These are phyloP conservation scores for Cladophialophora immunda DNA, from an alignment of 2,329 filamentous ascomycete genomes.

Conservation along the genomic window DNA sequence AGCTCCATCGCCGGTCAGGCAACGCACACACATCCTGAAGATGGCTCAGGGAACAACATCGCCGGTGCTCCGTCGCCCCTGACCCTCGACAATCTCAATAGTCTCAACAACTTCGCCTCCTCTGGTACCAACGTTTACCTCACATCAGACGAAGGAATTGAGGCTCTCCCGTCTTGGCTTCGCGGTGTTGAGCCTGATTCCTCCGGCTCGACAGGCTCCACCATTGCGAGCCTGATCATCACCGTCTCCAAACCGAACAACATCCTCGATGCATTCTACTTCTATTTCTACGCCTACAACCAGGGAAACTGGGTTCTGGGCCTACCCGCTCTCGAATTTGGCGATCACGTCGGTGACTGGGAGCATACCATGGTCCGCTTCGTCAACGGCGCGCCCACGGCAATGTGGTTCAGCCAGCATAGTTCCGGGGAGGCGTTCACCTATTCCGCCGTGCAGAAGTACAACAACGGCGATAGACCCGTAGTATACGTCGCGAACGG, in stretches of 20 bases:
- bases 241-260: constrained; percentile 64
- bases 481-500: constrained; percentile 68
- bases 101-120: constrained; percentile 55
- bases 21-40: constrained; percentile 55
- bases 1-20: constrained; percentile 59
- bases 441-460: constrained; percentile 60
- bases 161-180: constrained; percentile 57
- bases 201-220: constrained; percentile 60
- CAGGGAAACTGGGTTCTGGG: constrained; percentile 52
- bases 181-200: constrained; percentile 63
- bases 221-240: constrained; percentile 60
- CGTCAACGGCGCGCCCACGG: constrained; percentile 60
- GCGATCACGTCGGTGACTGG: constrained; percentile 72
- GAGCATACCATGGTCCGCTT: constrained; percentile 64
- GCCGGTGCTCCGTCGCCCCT: constrained; percentile 49
- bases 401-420: constrained; percentile 72
- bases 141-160: constrained; percentile 59
- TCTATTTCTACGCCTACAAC: constrained; percentile 66
- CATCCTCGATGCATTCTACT: constrained; percentile 68
- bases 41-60: constrained; percentile 52
- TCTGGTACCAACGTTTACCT: constrained; percentile 59
- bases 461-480: constrained; percentile 59
- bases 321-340: constrained; percentile 54
- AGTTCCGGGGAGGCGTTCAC: constrained; percentile 69
- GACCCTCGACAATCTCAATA: constrained; percentile 58